Percentiles rank a stretch among this genome's conserved stretches.
Conservation (phyloP, 1,284 basidiomycete genomes). For the Hemileia vastatrix region DNA sequence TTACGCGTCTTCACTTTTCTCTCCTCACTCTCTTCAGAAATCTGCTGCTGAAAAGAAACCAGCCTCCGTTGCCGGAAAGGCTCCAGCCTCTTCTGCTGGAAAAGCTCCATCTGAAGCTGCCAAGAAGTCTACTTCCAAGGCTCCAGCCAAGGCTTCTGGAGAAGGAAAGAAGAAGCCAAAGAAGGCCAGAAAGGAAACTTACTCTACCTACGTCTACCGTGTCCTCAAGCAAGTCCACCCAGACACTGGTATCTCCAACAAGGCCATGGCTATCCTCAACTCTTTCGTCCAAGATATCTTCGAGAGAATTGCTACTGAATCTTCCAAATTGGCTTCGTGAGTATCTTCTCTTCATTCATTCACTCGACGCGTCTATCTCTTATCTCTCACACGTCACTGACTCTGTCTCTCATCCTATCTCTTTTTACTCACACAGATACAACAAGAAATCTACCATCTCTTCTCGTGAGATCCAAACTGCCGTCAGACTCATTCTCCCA, state of each 20-base stretch:
- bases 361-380: too few relatives aligned
- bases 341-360: too few relatives aligned
- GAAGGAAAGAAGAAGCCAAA: slow-evolving; percentile 56
- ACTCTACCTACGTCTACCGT: slow-evolving; percentile 47
- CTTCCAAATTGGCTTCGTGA: slow-evolving; percentile 42
- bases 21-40: too few relatives aligned
- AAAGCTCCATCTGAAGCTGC: slow-evolving; percentile 51
- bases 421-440: slow-evolving; percentile 53
- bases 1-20: too few relatives aligned
- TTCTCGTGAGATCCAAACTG: slow-evolving; percentile 46
- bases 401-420: too few relatives aligned
- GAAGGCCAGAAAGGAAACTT: slow-evolving; percentile 55
- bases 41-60: slow-evolving; percentile 47
- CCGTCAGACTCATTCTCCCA: slow-evolving; percentile 76
- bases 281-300: slow-evolving; percentile 49
- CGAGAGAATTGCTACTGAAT: slow-evolving; percentile 46
- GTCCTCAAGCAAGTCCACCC: slow-evolving; percentile 54
- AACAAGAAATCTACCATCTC: slow-evolving; percentile 74
- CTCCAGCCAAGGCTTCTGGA: slow-evolving; percentile 52
- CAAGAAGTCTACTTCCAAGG: slow-evolving; percentile 52
- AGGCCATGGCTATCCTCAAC: slow-evolving; percentile 47
- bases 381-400: too few relatives aligned
- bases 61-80: slow-evolving; percentile 52
- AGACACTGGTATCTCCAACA: slow-evolving; percentile 49
- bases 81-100: slow-evolving; percentile 50